Conservation (phyloP, 2,329 filamentous ascomycete species). For the Mycosphaerella arachidis region DNA sequence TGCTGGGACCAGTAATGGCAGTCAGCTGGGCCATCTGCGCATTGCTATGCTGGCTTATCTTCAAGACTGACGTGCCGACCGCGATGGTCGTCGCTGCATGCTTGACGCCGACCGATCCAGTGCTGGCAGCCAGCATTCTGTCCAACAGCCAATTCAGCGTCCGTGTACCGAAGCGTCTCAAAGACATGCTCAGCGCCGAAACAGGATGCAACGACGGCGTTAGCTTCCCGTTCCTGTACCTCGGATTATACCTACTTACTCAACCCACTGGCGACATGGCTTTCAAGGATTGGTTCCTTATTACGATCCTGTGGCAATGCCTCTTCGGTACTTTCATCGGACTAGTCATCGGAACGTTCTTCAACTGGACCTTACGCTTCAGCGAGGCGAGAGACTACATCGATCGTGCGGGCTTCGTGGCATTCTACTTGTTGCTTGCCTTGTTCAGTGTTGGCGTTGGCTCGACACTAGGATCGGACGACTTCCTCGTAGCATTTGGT, state of each 20-base stretch:
- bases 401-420: constrained; percentile 47
- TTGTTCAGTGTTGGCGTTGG: constrained; percentile 50
- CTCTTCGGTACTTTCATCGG: constrained; percentile 46
- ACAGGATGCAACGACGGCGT: constrained; percentile 55
- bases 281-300: constrained; percentile 50
- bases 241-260: constrained; percentile 47
- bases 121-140: constrained; percentile 52
- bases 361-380: constrained; percentile 48
- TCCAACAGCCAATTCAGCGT: constrained; percentile 51
- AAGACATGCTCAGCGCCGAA: constrained; percentile 51
- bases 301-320: constrained; percentile 55
- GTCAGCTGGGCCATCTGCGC: constrained; percentile 48
- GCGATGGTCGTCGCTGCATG: constrained; percentile 52
- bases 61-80: constrained; percentile 43
- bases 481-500: constrained; percentile 55
- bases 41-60: constrained; percentile 44
- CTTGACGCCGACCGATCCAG: constrained; percentile 54
- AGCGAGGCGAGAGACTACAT: constrained; percentile 44
- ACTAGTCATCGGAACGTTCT: constrained; percentile 43
- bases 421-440: constrained; percentile 54
- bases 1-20: constrained; percentile 51
- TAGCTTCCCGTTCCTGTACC: constrained; percentile 54
- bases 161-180: constrained; percentile 49
- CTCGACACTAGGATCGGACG: constrained; percentile 49
- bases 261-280: constrained; percentile 37